These are phyloP conservation scores for Carex parvula DNA, from an alignment of 176 grass and related monocot species.

Conservation along the genomic window DNA sequence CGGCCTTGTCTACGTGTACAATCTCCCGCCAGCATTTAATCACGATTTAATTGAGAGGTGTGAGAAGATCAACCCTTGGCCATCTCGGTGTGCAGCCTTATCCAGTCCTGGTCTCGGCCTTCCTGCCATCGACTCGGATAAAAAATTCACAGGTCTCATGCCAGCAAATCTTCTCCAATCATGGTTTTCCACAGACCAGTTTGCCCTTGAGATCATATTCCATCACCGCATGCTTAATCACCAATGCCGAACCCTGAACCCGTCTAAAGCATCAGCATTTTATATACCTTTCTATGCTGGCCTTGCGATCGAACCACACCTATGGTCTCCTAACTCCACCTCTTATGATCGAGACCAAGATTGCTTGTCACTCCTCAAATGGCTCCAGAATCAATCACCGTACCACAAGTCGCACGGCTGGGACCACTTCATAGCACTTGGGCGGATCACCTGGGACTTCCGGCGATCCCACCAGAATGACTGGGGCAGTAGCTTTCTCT, in stretches of 20 bases:
- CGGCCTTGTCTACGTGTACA: conserved; percentile 67
- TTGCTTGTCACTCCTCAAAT: conserved; percentile 41
- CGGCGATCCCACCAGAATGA: conserved; percentile 44
- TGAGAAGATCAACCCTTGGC: conserved; percentile 53
- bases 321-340: conserved; percentile 53
- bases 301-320: conserved; percentile 62
- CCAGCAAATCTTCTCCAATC: conserved; percentile 29
- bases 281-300: conserved; percentile 88
- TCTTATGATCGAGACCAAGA: conserved; percentile 49
- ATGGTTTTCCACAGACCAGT: conserved; percentile 88
- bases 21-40: conserved; percentile 71
- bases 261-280: conserved; percentile 48
- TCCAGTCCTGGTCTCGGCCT: conserved; percentile 50
- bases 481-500: conserved; percentile 69
- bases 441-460: conserved; percentile 95
- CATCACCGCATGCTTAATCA: conserved; percentile 78
- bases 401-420: conserved; percentile 55
- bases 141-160: conserved; percentile 26
- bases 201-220: conserved; percentile 59
- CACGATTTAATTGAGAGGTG: conserved; percentile 59
- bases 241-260: conserved; percentile 59
- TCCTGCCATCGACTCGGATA: conserved; percentile 16
- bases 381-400: conserved; percentile 48
- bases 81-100: conserved; percentile 53
- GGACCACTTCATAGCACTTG: conserved; percentile 79